A percentile compares a stretch with the other conserved stretches of the same genome.
Evolutionary conservation across 2,329 filamentous ascomycete species (phyloP).

Genomic region (Aspergillus melleus): DNA sequence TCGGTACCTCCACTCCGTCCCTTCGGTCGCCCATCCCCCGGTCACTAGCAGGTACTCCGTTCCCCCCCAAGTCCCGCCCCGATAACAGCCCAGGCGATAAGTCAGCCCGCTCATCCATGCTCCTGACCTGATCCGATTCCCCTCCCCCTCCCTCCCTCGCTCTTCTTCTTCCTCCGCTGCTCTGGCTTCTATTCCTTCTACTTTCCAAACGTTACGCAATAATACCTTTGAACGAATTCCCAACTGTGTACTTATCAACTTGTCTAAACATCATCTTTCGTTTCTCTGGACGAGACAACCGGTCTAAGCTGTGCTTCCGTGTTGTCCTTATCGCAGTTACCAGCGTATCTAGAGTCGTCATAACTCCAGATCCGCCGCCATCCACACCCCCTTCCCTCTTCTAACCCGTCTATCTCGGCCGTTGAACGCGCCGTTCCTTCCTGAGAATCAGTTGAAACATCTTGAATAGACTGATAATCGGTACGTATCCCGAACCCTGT

Average conservation of each 20-base stretch:
- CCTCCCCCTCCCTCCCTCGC: slow-evolving; percentile 16
- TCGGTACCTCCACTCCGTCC: neutral
- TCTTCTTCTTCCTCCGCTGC: slow-evolving; percentile 10
- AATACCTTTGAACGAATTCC: slow-evolving; percentile 3
- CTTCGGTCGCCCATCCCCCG: neutral
- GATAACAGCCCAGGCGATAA: slow-evolving; percentile 14
- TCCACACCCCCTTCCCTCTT: neutral
- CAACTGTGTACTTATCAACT: neutral
- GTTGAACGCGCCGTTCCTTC: neutral
- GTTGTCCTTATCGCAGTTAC: slow-evolving; percentile 28
- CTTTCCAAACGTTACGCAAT: neutral
- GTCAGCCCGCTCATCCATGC: slow-evolving; percentile 24
- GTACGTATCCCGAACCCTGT: neutral
- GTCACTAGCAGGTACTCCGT: neutral
- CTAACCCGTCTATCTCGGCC: neutral
- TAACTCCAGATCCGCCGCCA: slow-evolving; percentile 5
- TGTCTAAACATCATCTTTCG: neutral
- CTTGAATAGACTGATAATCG: neutral
- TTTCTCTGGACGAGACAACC: slow-evolving; percentile 10
- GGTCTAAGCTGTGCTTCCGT: slow-evolving; percentile 26
- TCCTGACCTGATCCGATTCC: slow-evolving; percentile 24
- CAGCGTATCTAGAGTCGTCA: slow-evolving; percentile 26
- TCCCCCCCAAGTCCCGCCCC: neutral
- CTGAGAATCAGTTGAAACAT: neutral
- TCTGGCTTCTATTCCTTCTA: slow-evolving; percentile 9